phyloP scores from a whole-genome alignment of 2,329 filamentous ascomycete genomes.

The Diplodia mutila region DNA sequence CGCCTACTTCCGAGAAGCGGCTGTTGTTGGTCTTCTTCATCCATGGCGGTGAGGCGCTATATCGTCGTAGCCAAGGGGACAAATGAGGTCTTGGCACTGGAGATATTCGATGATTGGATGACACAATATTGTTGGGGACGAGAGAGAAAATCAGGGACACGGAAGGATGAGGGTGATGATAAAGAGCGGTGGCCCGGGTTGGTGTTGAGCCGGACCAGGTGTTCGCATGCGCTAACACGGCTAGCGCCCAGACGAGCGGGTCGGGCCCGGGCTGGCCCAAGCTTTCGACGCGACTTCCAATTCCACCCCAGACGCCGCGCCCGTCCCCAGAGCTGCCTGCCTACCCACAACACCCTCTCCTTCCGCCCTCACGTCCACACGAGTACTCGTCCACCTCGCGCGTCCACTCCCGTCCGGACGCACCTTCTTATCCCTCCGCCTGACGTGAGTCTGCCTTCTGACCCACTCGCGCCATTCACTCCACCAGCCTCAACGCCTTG shows the following conservation, averaged over 20 bases:
- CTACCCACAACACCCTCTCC: not conserved
- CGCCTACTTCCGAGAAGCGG: slow-evolving; percentile 21
- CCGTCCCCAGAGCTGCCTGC: not conserved
- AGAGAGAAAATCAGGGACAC: not conserved
- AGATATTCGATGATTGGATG: not conserved
- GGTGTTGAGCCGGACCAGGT: slow-evolving; percentile 10
- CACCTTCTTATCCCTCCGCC: no score
- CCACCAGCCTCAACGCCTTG: not conserved
- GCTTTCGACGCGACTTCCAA: slow-evolving; percentile 23
- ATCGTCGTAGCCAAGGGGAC: not conserved
- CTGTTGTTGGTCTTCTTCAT: slow-evolving; percentile 17
- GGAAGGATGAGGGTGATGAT: not conserved
- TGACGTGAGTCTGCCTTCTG: not conserved
- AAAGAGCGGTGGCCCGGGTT: not conserved
- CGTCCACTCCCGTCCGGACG: not conserved
- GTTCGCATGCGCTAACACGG: slow-evolving; percentile 8
- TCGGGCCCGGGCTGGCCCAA: slow-evolving; percentile 22
- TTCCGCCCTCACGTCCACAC: not conserved
- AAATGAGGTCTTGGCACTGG: not conserved
- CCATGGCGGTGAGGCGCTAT: slow-evolving; percentile 2
- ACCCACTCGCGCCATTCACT: not conserved
- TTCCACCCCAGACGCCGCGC: not conserved
- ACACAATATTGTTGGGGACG: not conserved
- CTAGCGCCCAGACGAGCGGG: slow-evolving; percentile 12
- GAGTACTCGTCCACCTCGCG: not conserved